Conservation (phyloP, 2,329 filamentous ascomycete genomes). For the Trichoderma endophyticum region DNA sequence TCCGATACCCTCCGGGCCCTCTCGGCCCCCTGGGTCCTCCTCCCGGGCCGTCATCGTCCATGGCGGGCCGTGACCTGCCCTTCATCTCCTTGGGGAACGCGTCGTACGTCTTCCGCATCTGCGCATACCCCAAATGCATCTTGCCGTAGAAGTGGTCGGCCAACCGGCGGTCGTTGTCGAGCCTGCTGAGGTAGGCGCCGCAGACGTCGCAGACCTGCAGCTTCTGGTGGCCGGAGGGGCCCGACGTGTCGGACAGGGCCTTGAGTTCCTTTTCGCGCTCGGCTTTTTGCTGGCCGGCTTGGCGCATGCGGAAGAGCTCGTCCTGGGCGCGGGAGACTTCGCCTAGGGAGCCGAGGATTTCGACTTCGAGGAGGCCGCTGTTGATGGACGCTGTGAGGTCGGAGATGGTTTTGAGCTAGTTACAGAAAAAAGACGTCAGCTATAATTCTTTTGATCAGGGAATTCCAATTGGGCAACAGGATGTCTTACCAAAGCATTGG, state of each 20-base stretch:
- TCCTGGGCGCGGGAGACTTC: slow-evolving; percentile 78
- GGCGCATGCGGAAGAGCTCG: slow-evolving; percentile 82
- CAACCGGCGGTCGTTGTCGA: slow-evolving; percentile 90
- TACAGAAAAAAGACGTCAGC: background rate
- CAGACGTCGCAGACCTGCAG: slow-evolving; percentile 98
- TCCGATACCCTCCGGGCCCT: slow-evolving; percentile 53
- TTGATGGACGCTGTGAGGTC: slow-evolving; percentile 77
- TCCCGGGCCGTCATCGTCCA: slow-evolving; percentile 46
- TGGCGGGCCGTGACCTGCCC: slow-evolving; percentile 60
- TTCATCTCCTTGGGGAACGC: slow-evolving; percentile 84
- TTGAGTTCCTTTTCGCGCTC: slow-evolving; percentile 87
- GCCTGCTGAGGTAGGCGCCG: slow-evolving; percentile 84
- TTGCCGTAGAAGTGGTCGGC: slow-evolving; percentile 99
- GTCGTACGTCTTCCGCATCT: slow-evolving; percentile 94
- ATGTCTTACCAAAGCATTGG: slow-evolving; percentile 67
- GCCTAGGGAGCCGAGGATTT: slow-evolving; percentile 77
- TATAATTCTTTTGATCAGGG: background rate
- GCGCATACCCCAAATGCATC: slow-evolving; percentile 97
- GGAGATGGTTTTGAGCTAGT: slow-evolving; percentile 71
- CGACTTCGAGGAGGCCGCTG: slow-evolving; percentile 78
- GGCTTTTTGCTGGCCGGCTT: slow-evolving; percentile 75
- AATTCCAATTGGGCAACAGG: background rate
- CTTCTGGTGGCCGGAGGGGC: slow-evolving; percentile 94
- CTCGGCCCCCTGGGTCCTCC: slow-evolving; percentile 51
- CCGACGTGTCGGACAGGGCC: slow-evolving; percentile 83